Conservation (phyloP, 2,329 filamentous ascomycete species). For the Cladosporium oxysporum region DNA sequence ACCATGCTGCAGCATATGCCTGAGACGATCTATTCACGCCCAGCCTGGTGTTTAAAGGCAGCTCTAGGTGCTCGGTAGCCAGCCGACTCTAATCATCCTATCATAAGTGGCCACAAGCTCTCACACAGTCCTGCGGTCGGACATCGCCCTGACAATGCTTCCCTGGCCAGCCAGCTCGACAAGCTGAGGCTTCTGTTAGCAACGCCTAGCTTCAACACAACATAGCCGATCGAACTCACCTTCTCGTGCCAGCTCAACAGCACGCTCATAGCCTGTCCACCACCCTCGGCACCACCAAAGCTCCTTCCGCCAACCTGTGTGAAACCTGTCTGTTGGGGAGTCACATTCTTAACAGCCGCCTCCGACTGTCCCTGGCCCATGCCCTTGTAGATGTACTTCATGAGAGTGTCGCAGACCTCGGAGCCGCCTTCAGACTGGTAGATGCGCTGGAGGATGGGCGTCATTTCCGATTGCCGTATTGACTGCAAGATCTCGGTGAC, state of each 20-base stretch:
- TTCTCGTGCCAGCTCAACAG: conserved; percentile 98
- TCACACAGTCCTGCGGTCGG: conserved; percentile 88
- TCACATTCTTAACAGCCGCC: conserved; percentile 45
- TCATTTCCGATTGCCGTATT: conserved; percentile 96
- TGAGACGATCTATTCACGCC: background rate
- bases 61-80: background rate
- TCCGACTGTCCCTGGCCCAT: conserved; percentile 58
- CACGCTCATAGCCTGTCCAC: conserved; percentile 91
- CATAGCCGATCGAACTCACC: conserved; percentile 37
- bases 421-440: conserved; percentile 76
- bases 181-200: conserved; percentile 49
- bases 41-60: background rate
- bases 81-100: background rate
- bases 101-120: background rate
- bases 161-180: conserved; percentile 91
- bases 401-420: conserved; percentile 86
- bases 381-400: conserved; percentile 98
- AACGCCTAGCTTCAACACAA: background rate
- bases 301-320: conserved; percentile 64
- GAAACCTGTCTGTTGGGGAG: conserved; percentile 84
- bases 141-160: conserved; percentile 90
- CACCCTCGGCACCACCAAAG: conserved; percentile 64
- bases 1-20: background rate
- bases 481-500: conserved; percentile 93
- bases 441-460: conserved; percentile 78